phyloP scores from a whole-genome alignment of 805 yeast species.

The Brettanomyces anomalus region DNA sequence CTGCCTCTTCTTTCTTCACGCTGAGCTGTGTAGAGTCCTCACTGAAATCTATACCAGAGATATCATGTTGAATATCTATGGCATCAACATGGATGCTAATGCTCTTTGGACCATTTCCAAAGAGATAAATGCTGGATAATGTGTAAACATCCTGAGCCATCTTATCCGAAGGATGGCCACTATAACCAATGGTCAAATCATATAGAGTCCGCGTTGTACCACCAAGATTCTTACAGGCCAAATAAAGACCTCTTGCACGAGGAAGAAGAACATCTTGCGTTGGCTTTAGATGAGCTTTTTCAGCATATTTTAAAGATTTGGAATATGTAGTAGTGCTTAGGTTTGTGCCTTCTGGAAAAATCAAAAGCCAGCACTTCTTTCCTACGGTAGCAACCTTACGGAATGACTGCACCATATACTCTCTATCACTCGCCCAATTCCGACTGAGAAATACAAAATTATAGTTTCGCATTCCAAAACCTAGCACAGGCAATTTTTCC shows the following conservation, averaged over 20 bases:
- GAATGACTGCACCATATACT: slow-evolving; percentile 46
- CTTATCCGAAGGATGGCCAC: slow-evolving; percentile 52
- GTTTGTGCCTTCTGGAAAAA: slow-evolving; percentile 96
- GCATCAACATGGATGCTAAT: slow-evolving; percentile 61
- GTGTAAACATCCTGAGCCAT: slow-evolving; percentile 76
- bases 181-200: slow-evolving; percentile 78
- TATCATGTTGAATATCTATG: slow-evolving; percentile 29
- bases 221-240: slow-evolving; percentile 48
- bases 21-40: slow-evolving; percentile 30
- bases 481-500: slow-evolving; percentile 61
- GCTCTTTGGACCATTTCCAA: slow-evolving; percentile 62
- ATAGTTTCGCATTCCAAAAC: slow-evolving; percentile 77
- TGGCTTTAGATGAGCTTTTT: slow-evolving; percentile 42
- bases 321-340: slow-evolving; percentile 55
- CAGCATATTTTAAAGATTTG: slow-evolving; percentile 50
- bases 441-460: slow-evolving; percentile 74
- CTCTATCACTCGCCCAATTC: slow-evolving; percentile 75
- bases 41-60: slow-evolving; percentile 21
- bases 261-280: slow-evolving; percentile 54
- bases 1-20: slow-evolving; percentile 30
- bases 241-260: slow-evolving; percentile 69
- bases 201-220: slow-evolving; percentile 51
- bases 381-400: slow-evolving; percentile 32
- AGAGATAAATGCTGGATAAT: slow-evolving; percentile 50
- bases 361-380: slow-evolving; percentile 49